These are phyloP conservation scores for Ensete ventricosum DNA, from an alignment of 176 grass and related monocot genomes.

Conservation along the genomic window DNA sequence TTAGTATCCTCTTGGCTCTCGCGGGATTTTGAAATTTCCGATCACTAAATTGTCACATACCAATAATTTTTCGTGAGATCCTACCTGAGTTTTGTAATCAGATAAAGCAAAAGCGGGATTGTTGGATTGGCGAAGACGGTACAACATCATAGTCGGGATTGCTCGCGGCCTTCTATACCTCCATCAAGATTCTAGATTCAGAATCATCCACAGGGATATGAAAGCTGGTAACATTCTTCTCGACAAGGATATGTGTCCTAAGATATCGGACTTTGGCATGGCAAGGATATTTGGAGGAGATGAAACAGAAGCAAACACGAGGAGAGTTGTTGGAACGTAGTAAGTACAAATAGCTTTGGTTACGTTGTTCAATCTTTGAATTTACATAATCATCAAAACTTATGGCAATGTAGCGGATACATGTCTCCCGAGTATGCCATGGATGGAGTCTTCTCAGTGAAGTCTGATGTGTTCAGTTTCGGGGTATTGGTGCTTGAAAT, in stretches of 20 bases:
- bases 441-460: slow-evolving; percentile 56
- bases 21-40: not conserved
- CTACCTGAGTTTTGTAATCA: not conserved
- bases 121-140: slow-evolving; percentile 51
- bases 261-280: slow-evolving; percentile 83
- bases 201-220: slow-evolving; percentile 76
- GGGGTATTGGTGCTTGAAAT: slow-evolving; percentile 63
- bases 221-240: slow-evolving; percentile 78
- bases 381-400: not conserved
- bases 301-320: slow-evolving; percentile 50
- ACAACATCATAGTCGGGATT: slow-evolving; percentile 60
- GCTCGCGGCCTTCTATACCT: slow-evolving; percentile 61
- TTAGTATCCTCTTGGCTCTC: not conserved
- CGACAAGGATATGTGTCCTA: slow-evolving; percentile 55
- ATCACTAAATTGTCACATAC: too few relatives aligned
- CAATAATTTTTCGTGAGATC: not conserved
- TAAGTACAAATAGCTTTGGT: slow-evolving; percentile 28
- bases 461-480: slow-evolving; percentile 62
- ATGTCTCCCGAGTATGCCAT: slow-evolving; percentile 68
- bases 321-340: slow-evolving; percentile 71
- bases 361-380: not conserved
- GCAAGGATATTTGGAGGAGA: slow-evolving; percentile 67
- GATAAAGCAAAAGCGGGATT: slow-evolving; percentile 34
- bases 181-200: slow-evolving; percentile 69
- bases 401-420: slow-evolving; percentile 32